Conservation (phyloP, 805 yeast genomes). For the Zygosaccharomyces bisporus region DNA sequence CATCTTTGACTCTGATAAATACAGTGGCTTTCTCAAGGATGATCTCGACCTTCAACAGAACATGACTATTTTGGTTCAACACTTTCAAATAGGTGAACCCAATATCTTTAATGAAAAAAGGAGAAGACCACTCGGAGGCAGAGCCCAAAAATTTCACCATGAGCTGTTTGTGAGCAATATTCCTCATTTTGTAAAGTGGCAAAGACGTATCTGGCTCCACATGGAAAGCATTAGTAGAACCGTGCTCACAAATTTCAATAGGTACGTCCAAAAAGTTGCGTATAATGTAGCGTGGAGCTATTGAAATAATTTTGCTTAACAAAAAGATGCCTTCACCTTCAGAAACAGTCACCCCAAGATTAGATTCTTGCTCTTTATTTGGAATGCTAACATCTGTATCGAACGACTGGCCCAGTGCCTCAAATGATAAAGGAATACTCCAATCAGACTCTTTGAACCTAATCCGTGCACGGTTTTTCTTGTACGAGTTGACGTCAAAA, state of each 20-base stretch:
- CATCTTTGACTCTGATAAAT: slow-evolving; percentile 69
- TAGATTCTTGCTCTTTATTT: slow-evolving; percentile 56
- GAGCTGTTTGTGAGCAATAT: slow-evolving; percentile 54
- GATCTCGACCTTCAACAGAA: slow-evolving; percentile 66
- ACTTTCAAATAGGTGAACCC: slow-evolving; percentile 79
- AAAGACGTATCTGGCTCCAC: slow-evolving; percentile 45
- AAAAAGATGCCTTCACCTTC: slow-evolving; percentile 87
- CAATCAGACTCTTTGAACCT: slow-evolving; percentile 65
- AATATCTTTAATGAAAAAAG: slow-evolving; percentile 76
- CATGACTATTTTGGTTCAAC: slow-evolving; percentile 62
- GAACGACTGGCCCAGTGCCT: slow-evolving; percentile 79
- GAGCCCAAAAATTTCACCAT: slow-evolving; percentile 55
- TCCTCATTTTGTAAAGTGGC: slow-evolving; percentile 62
- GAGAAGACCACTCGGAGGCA: slow-evolving; percentile 75
- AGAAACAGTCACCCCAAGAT: slow-evolving; percentile 66
- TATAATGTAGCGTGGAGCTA: slow-evolving; percentile 79
- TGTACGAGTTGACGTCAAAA: slow-evolving; percentile 55
- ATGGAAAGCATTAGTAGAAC: slow-evolving; percentile 50
- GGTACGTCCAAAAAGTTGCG: slow-evolving; percentile 56
- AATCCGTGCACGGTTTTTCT: slow-evolving; percentile 62
- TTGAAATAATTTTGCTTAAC: slow-evolving; percentile 68
- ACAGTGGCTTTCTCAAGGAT: slow-evolving; percentile 77
- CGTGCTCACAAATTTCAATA: slow-evolving; percentile 62
- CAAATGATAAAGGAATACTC: slow-evolving; percentile 76
- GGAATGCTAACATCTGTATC: slow-evolving; percentile 51